These are phyloP conservation scores for Thermoascus crustaceus DNA, from an alignment of 2,329 filamentous ascomycete species.

Conservation along the genomic window DNA sequence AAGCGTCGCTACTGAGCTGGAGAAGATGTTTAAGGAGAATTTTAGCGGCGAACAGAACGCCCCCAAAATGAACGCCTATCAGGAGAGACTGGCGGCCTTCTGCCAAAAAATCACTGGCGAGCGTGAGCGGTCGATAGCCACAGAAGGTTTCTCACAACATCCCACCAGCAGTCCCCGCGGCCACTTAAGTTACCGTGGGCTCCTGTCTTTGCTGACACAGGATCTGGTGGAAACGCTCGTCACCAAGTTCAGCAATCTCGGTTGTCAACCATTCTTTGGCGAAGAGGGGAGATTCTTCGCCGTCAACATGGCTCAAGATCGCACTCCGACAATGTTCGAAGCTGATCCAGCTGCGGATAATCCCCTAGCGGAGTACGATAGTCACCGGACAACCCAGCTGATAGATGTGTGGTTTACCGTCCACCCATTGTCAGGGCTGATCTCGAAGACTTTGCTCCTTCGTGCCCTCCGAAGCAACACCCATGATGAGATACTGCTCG, in stretches of 20 bases:
- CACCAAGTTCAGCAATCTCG: slow-evolving; percentile 8
- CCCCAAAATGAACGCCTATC: slow-evolving; percentile 3
- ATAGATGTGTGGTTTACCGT: slow-evolving; percentile 37
- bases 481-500: slow-evolving; percentile 33
- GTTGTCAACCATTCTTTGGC: slow-evolving; percentile 7
- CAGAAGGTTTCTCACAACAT: slow-evolving; percentile 1
- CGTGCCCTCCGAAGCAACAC: slow-evolving; percentile 32
- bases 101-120: slow-evolving; percentile 1
- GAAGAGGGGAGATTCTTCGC: slow-evolving; percentile 6
- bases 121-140: background rate
- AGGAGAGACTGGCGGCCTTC: slow-evolving; percentile 4
- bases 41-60: background rate
- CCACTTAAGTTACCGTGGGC: slow-evolving; percentile 6
- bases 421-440: slow-evolving; percentile 33
- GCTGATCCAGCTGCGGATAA: slow-evolving; percentile 3
- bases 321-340: slow-evolving; percentile 9
- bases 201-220: slow-evolving; percentile 8
- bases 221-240: slow-evolving; percentile 11
- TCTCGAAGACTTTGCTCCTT: slow-evolving; percentile 37
- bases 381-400: slow-evolving; percentile 17
- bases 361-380: slow-evolving; percentile 10
- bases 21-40: slow-evolving; percentile 4
- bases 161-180: slow-evolving; percentile 3
- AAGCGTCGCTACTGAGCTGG: slow-evolving; percentile 6
- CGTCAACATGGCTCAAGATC: slow-evolving; percentile 6